Conservation (phyloP, 176 grass and related monocot species). For the Triticum turgidum region DNA sequence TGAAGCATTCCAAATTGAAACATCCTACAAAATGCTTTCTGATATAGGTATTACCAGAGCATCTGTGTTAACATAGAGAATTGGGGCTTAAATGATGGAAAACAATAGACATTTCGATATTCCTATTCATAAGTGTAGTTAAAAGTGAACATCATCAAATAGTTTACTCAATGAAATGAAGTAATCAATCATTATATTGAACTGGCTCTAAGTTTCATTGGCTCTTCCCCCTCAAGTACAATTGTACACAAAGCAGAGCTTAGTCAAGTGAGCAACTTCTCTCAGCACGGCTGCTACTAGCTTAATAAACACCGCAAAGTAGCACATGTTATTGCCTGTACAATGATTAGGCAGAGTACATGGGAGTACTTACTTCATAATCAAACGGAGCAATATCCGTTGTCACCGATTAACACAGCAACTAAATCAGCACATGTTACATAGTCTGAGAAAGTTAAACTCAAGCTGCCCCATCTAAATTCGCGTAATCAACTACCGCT, state of each 20-base stretch:
- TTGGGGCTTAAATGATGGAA: background rate
- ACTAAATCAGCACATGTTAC: too few species aligned
- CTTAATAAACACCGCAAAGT: background rate
- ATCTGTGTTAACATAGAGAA: background rate
- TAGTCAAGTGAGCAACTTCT: background rate
- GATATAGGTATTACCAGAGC: background rate
- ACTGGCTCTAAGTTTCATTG: background rate
- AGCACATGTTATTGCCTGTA: background rate
- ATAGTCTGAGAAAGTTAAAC: too few species aligned
- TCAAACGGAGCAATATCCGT: background rate
- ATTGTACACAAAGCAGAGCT: background rate
- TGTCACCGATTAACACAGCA: too few species aligned
- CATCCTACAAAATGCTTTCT: background rate
- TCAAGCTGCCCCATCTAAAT: too few species aligned
- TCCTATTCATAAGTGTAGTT: background rate
- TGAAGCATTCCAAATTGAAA: background rate
- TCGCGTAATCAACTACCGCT: background rate
- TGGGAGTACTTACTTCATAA: background rate
- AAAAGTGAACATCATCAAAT: background rate
- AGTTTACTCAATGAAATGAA: background rate
- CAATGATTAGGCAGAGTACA: background rate
- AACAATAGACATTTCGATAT: background rate
- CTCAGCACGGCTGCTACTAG: background rate
- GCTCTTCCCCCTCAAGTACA: background rate
- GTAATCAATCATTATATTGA: background rate